Base-by-base conservation (phyloP, 116 monocot genomes). In the Papilionanthe hybrid region DNA sequence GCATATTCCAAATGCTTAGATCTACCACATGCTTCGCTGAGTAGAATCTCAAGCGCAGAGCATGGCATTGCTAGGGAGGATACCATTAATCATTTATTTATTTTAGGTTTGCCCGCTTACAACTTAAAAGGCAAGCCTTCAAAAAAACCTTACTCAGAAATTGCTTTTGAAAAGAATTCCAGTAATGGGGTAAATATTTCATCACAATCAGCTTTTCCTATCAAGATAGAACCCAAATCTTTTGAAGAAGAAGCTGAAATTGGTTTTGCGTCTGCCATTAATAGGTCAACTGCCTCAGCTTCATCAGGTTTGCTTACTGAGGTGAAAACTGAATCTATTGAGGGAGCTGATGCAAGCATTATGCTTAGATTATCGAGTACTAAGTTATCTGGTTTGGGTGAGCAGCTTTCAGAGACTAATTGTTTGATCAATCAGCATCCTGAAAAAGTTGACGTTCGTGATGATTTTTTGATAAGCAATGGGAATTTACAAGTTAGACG, bases 241-340 rank as follows among this genome's bases (percentile, higher is more conserved):
- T 80, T 32, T 20, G 77, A 75, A 72, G 77, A 75, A 72, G 81
- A 81, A 22, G 44, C 15, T 75, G 25, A 47, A 41, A 28, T 15
- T 11, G 9, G 60, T 47, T 68, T 22, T 45, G 42, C 32, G 27
- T 47, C 32, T 72, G 72, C 73, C 22, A 1, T 9, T 73, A 69
- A 37, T 12, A 69, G 27, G 32, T 29, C 22, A 69, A 37, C 13
- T 69, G 37, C 12, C 37, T 15, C 69, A 32, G 69, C 69, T 15
- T n/a, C 29, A 37, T 69, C 69, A 32, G 23, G 13, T 19, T 44
- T 56, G 23, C 53, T 32, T 43, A 28, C 76, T 80, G 45, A 76
- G 23, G 72, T 49, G 6, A 79, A 84, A 78, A 44, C n/a, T 32
- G 75, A 79, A 48, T 78, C 78, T 78, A 75, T n/a, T 20, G 77